Base-by-base conservation (phyloP, 1,284 basidiomycete genomes). In the Cystobasidiaceae sp. region DNA sequence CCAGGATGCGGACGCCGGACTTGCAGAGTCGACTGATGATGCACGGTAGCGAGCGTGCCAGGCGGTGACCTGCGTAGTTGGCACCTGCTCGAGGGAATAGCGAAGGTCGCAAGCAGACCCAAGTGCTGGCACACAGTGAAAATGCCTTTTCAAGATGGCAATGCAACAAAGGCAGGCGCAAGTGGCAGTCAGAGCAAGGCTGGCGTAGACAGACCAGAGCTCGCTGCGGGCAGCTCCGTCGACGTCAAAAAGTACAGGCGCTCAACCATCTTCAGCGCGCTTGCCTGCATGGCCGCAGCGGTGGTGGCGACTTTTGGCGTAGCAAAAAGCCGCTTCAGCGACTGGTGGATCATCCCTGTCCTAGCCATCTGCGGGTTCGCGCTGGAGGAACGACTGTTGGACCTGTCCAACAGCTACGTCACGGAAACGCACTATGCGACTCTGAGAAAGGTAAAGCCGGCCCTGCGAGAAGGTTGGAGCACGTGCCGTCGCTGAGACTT, bases 231-330 rank as follows among this genome's bases (percentile, higher is more conserved):
- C n/a, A n/a, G n/a, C n/a, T n/a, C 23, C 33, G 8, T 11, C 45
- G 33, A 46, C 61, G 28, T 57, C 30, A 33, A 28, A 25, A 57
- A 57, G 23, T 57, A 57, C 54, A 43, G 54, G 19, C 28, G 30
- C 9, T 11, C 28, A 45, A 39, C 37, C 17, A 28, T 57, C 37
- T 44, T 30, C 39, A 11, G 32, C 25, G 28, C 54, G 13, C 21
- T 28, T 11, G 37, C 34, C 13, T 32, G 21, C 7, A 28, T 57
- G 4, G 39, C 30, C 3, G 17, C 27, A 3, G 54, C 43, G 23
- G 43, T 39, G 4, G 25, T 13, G 5, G 37, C 39, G 23, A 39
- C 21, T 27, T n/a, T 57, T 23, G 23, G 41, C 13, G 32, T 57
- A 28, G 54, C 27, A 5, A 57, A 39, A 45, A 57, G 54, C 54